Base-by-base conservation (phyloP, 2,329 filamentous ascomycete genomes). In the Trichoderma pleuroti region DNA sequence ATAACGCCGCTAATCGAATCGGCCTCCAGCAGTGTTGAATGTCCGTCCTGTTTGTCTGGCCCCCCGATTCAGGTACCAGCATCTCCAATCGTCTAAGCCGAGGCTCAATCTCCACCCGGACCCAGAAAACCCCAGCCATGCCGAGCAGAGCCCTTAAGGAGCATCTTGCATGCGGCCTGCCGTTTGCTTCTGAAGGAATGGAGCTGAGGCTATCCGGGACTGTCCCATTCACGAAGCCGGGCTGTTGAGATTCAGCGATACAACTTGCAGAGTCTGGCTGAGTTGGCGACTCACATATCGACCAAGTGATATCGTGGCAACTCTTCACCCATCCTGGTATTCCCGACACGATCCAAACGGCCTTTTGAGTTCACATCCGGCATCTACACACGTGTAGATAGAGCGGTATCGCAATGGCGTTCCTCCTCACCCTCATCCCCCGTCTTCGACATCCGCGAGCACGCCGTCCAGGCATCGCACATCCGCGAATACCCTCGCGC, bases 401-500 rank as follows among this genome's bases (percentile, higher is more conserved):
- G 26, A 49, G 6, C 36, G 5, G 9, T 24, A 59, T 5, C 42
- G 39, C 30, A 30, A 70, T 70, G 69, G 56, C 70, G 8, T 4
- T 28, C 54, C 8, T 46, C 61, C 5, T 21, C 42, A 21, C 18
- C 64, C 10, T 60, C 62, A 24, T 74, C 78, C 39, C 46, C 74
- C 59, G 46, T 76, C 28, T 93, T 93, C 82, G 82, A 87, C 73
- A 83, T 97, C 75, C 87, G 88, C 73, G 91, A 96, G 79, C 94
- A 97, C 82, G 84, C 86, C 56, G 80, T 97, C 74, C 87, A 89
- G 69, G 89, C 88, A 74, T 88, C 93, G 73, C 92, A 98, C 80
- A 91, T 97, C 73, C 87, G 94, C 73, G 92, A 97, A 78, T 97
- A 93, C 78, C 86, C 92, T 8, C 87, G 88, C 68, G 92, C 92